Base-by-base conservation (phyloP, 495 filamentous ascomycete species). In the Lophiostoma macrostomum region DNA sequence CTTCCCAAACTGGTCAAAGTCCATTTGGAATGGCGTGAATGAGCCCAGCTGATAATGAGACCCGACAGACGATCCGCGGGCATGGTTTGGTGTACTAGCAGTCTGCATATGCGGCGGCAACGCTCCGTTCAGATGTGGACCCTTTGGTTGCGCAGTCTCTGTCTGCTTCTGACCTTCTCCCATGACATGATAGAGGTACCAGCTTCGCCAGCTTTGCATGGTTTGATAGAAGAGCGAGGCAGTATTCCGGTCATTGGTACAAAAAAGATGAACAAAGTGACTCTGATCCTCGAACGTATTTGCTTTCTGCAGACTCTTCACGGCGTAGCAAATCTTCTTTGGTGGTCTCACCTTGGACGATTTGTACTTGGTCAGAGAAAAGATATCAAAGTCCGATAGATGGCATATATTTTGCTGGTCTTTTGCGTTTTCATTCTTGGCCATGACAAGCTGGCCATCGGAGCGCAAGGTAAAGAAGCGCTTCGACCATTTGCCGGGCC, bases 231-330 rank as follows among this genome's bases (percentile, higher is more conserved):
- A 96, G 23, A 74, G 70, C 19, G 77, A 73, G 1, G 86, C 87
- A 5, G 85, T 66, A 1, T 73, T 60, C 12, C 75, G 73, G 56
- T 95, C 87, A 14, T 86, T 87, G 6, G 84, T 90, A 34, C 80
- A 80, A 70, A 98, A 95, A 67, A 90, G 96, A 56, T 97, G 91
- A 10, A 94, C 83, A 66, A 87, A 98, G 50, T 90, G 90, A 20
- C 87, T 81, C 0, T 83, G 86, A 28, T 82, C 84, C 29, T 87
- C 64, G 62, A 97, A 98, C 64, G 95, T 82, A 28, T 77, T 84
- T 4, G 85, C 83, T 61, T 94, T 96, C 64, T 97, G 85, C 68
- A 96, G 93, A 55, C 88, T 94, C 67, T 95, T 96, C 58, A 98
- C 77, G 3, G 88, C 91, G 63, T 85, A 91, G 67, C 88, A 95